Percentiles rank a stretch among this genome's conserved stretches.
phyloP scores from a whole-genome alignment of 2,329 filamentous ascomycete genomes.

The Epichloe hybrida region DNA sequence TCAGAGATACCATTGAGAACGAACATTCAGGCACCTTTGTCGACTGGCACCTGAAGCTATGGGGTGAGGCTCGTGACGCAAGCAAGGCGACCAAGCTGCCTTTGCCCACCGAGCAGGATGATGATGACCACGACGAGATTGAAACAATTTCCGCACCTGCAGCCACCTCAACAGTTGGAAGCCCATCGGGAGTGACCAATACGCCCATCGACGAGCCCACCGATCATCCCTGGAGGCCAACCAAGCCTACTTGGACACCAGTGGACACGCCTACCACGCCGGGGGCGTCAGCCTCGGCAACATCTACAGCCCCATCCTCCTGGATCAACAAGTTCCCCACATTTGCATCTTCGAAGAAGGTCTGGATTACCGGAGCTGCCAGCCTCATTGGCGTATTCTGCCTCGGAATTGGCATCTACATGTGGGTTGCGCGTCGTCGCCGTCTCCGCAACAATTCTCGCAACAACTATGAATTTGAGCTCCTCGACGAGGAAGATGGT shows the following conservation, averaged over 20 bases:
- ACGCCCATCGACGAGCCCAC: slow-evolving; percentile 32
- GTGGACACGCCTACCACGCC: not conserved
- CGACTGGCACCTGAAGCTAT: slow-evolving; percentile 90
- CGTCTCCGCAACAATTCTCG: slow-evolving; percentile 60
- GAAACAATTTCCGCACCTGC: slow-evolving; percentile 25
- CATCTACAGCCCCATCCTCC: slow-evolving; percentile 36
- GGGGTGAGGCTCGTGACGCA: slow-evolving; percentile 76
- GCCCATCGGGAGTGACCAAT: slow-evolving; percentile 29
- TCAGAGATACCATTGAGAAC: slow-evolving; percentile 76
- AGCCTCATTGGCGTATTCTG: slow-evolving; percentile 81
- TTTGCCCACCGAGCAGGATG: slow-evolving; percentile 70
- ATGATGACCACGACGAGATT: slow-evolving; percentile 63
- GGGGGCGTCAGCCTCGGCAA: not conserved
- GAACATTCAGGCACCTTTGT: slow-evolving; percentile 62
- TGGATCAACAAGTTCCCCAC: slow-evolving; percentile 82
- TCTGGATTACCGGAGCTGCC: slow-evolving; percentile 85
- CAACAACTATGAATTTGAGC: slow-evolving; percentile 87
- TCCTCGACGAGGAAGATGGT: slow-evolving; percentile 70
- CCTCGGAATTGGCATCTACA: slow-evolving; percentile 63
- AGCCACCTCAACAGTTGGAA: slow-evolving; percentile 31
- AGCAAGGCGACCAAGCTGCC: slow-evolving; percentile 61
- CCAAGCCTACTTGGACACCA: slow-evolving; percentile 24
- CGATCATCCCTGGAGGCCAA: slow-evolving; percentile 52
- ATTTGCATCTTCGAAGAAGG: slow-evolving; percentile 76
- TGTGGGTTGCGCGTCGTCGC: slow-evolving; percentile 66